Evolutionary conservation across 768 basidiomycete species (phyloP), one percentile per base, ranked within the genome.

Genomic region (Russula sp.): DNA sequence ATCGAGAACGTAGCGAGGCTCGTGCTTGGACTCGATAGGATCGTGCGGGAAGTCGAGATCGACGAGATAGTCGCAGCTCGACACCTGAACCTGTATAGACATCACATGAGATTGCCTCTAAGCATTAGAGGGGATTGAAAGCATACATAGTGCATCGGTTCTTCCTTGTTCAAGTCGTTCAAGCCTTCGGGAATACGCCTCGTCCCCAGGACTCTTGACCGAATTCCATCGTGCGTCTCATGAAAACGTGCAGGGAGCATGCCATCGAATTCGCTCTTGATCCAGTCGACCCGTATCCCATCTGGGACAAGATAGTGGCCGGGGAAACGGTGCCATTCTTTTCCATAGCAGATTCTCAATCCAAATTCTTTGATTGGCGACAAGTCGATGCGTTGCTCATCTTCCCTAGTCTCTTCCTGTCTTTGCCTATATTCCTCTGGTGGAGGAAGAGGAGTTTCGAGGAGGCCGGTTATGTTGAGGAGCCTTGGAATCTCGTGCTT

Each of bases 291-390:
- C 32, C 84, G 80, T 62, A 98, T 76, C 32, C 84, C 89, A 62
- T 87, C 82, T 1, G 95, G 94, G 22, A 98, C 81, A 53, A 96
- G 81, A 74, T 89, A 98, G 72, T 89, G 88, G 4, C 92, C 85
- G 3, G 94, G 91, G 79, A 94, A 99, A 27, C 96, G 82, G 71
- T 98, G 79, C 97, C 97, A 99, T 75, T 99, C 97, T 73, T 94
- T 95, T 53, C 88, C 92, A 55, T 89, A 79, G 75, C 97, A 99
- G 1, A 99, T 71, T 34, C 79, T 84, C 61, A 98, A 75, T 61
- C 85, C 82, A 69, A 94, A 84, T 13, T 83, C 78, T 61, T 78
- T 79, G 70, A 98, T 77, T 0, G 83, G 84, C 0, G 85, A 74
- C 32, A 92, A 78, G 70, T 92, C 87, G 42, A 94, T 78, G 40